Evolutionary conservation across 2,329 filamentous ascomycete genomes (phyloP).

Genomic region (Phialophora expanda): DNA sequence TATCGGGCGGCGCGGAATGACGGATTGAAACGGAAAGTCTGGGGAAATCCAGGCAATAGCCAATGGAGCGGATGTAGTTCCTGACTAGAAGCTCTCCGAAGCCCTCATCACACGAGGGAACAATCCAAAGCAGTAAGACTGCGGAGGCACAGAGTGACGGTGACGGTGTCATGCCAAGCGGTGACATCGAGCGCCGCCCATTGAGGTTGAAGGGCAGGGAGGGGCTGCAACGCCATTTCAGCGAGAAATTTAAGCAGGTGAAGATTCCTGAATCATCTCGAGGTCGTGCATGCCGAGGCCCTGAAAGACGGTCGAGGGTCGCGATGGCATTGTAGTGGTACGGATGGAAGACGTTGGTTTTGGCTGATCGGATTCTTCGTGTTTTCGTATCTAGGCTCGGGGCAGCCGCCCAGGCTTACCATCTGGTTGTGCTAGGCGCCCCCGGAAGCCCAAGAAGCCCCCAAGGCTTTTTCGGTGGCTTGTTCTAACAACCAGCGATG

Average conservation of each 20-base stretch:
- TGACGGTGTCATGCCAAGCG: slow-evolving; percentile 18
- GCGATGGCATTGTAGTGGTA: background rate
- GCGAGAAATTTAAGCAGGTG: slow-evolving; percentile 20
- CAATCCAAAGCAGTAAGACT: slow-evolving; percentile 14
- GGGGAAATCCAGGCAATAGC: background rate
- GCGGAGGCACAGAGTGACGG: slow-evolving; percentile 22
- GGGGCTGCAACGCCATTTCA: slow-evolving; percentile 7
- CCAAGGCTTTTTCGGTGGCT: background rate
- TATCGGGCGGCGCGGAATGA: slow-evolving; percentile 12
- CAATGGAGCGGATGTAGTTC: slow-evolving; percentile 14
- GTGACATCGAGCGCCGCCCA: slow-evolving; percentile 16
- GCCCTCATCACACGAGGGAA: background rate
- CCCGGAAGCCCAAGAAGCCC: background rate
- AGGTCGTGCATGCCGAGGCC: background rate
- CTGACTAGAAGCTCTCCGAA: slow-evolving; percentile 17
- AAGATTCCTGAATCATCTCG: background rate
- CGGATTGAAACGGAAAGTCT: slow-evolving; percentile 8
- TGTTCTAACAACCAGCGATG: background rate
- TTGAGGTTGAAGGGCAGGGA: background rate
- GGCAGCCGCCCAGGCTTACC: background rate
- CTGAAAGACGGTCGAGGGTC: background rate
- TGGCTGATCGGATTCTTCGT: background rate
- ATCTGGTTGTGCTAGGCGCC: background rate
- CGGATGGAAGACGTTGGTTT: background rate
- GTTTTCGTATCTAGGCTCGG: background rate